Base-by-base conservation (phyloP, 345 rosid species). In the Aurinia saxatilis region DNA sequence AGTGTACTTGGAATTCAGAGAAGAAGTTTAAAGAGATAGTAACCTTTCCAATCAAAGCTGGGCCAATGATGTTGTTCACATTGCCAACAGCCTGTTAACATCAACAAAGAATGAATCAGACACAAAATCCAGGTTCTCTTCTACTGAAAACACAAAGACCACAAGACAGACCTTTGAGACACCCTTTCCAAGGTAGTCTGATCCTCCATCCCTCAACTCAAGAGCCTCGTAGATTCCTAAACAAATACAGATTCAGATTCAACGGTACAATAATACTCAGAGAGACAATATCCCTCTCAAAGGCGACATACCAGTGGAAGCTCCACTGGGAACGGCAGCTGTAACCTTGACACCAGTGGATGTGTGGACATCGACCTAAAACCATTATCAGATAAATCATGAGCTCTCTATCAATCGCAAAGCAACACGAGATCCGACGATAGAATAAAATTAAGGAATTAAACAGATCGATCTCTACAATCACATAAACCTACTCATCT, bases 241-340 rank as follows among this genome's bases (percentile, higher is more conserved):
- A 0, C 0, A 52, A 48, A 23, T 54, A 50, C 6, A 34, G 42
- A 42, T 13, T 42, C 14, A 48, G 16, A 50, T 33, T 40, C 60
- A 59, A 41, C 54, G 38, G 35, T 3, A 39, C 15, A 23, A 54
- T 44, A 6, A 14, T 10, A 48, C 17, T 8, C 8, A 58, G 30
- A 17, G 30, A 60, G 10, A 19, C n/a, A n/a, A n/a, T n/a, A n/a
- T n/a, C n/a, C n/a, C n/a, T n/a, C n/a, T 18, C 36, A 42, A 35
- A 10, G 10, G 2, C 5, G 37, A 63, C 70, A 46, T 83, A 92
- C 98, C 98, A 15, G 96, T 89, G 66, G 98, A 92, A 70, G 98
- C 98, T 55, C 97, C 98, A 68, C 98, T 92, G 0, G 98, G 96
- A 35, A 92, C 98, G 5, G 95, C 97, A 16, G 98, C 98, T 65